A percentile compares a stretch with the other conserved stretches of the same genome.
Evolutionary conservation across 2,329 filamentous ascomycete genomes (phyloP).

Genomic region (Colletotrichum paranaense): DNA sequence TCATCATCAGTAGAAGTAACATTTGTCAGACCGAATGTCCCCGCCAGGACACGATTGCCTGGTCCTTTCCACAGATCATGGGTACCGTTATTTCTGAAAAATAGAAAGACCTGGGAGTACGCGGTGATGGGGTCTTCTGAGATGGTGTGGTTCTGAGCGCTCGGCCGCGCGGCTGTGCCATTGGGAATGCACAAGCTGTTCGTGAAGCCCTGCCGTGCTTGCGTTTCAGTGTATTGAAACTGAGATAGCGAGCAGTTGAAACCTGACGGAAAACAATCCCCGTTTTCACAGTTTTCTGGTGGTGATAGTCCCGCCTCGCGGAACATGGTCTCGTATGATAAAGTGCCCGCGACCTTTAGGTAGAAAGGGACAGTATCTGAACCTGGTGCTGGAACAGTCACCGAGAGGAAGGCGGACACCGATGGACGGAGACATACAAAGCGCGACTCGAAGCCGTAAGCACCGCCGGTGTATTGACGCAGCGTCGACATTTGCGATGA

Average conservation of each 20-base stretch:
- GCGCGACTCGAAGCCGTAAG: conserved; percentile 5
- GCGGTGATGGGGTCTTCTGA: background rate
- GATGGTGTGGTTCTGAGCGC: conserved; percentile 7
- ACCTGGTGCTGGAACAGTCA: background rate
- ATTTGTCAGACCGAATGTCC: background rate
- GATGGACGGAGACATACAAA: conserved; percentile 12
- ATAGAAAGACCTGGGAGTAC: background rate
- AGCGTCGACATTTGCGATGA: background rate
- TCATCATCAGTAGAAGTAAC: background rate
- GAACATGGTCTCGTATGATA: background rate
- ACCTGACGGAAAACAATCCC: background rate
- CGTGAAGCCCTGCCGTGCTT: background rate
- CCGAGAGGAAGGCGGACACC: background rate
- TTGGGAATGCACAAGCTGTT: conserved; percentile 5
- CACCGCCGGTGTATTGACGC: background rate
- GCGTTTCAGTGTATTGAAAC: background rate
- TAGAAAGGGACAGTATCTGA: background rate
- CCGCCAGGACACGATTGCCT: background rate
- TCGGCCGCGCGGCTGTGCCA: background rate
- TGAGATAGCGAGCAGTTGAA: conserved; percentile 10
- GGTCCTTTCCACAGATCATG: conserved; percentile 3
- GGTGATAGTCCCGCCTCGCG: background rate
- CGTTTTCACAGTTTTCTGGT: background rate
- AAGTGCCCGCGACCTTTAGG: background rate
- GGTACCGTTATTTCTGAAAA: conserved; percentile 12